Evolutionary conservation across 2,329 filamentous ascomycete species (phyloP), one percentile per base, ranked within the genome.

Genomic region (Talaromyces sp.): DNA sequence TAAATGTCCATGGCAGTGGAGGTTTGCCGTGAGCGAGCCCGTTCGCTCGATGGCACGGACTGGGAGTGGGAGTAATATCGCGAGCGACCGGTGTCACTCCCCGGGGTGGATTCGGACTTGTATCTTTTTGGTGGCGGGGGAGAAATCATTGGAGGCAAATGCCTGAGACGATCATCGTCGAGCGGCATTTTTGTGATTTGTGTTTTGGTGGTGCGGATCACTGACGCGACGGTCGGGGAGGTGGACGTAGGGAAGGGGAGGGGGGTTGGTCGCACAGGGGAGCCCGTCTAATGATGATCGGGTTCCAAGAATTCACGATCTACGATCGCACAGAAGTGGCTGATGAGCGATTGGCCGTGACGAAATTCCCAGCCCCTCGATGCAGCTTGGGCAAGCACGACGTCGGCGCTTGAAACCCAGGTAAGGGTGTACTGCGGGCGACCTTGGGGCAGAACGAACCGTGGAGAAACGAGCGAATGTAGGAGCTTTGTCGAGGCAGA

Each of bases 1-100:
- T 71, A 65, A 42, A 72, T 67, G 29, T 71, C 67, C 70, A 72
- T 72, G 1, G 69, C 68, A 7, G 69, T 68, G 9, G 70, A 72
- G 7, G 69, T 68, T 30, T 71, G 67, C 43, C 70, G 64, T 27
- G 68, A 67, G 10, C 67, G 64, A 32, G 56, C 55, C 22, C 62
- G 56, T n/a, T 67, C 67, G 51, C 60, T 66, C 19, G 62, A 51
- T 3, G 56, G 55, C 6, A 66, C 51, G 6, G 68, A 65, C 32
- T 62, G 58, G 24, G 67, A 65, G 43, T 53, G 57, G 47, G 64
- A 64, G 42, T 65, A 65, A 44, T 65, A 57, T 40, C 59, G 47
- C 17, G 52, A 49, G 24, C 49, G 60, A 43, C 64, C 67, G 20
- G 57, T 55, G 41, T 68, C 62, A 40, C 61, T 63, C 5, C 47